Evolutionary conservation across 2,329 filamentous ascomycete species (phyloP), one percentile per base, ranked within the genome.

Genomic region (Exserohilum rostratum): DNA sequence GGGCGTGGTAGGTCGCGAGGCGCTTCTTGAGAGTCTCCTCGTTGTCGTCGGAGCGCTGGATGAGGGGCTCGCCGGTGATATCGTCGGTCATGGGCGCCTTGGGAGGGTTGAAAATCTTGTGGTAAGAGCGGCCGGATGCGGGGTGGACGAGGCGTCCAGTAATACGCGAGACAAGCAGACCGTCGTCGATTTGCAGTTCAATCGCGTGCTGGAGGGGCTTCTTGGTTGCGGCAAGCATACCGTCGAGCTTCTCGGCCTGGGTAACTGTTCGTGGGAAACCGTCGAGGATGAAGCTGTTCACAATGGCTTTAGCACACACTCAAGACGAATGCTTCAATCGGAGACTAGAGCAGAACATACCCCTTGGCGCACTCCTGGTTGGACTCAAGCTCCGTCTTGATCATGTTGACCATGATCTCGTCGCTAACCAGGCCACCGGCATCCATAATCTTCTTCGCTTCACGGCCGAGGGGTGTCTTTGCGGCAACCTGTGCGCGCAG

Each of bases 371-470:
- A 99, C 82, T 99, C 93, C 72, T 85, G 80, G 83, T 99, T 99
- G 80, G 85, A 89, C 72, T 96, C 90, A 46, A 99, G 85, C 84
- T 99, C 93, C 77, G 89, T 90, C 87, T 95, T 93, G 83, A 99
- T 99, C 95, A 99, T 99, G 79, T 93, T 92, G 78, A 99, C 90
- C 86, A 99, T 93, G 76, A 99, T 99, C 76, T 98, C 93, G 79
- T 99, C 95, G 78, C 92, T 96, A 77, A 99, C 95, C 55, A 99
- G 87, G 67, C 93, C 93, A 70, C 95, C 95, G 77, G 93, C 90
- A 76, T 99, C 95, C 95, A 99, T 99, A 79, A 99, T 99, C 87
- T 98, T 98, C 88, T 99, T 99, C 65, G 95, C 95, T 83, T 97
- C 92, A 75, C 90, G 87, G 68, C 95, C 95, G 64, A 99, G 87